Evolutionary conservation across 306 rosid species (phyloP), one percentile per base, ranked within the genome.

Genomic region (Calophaca sinica): DNA sequence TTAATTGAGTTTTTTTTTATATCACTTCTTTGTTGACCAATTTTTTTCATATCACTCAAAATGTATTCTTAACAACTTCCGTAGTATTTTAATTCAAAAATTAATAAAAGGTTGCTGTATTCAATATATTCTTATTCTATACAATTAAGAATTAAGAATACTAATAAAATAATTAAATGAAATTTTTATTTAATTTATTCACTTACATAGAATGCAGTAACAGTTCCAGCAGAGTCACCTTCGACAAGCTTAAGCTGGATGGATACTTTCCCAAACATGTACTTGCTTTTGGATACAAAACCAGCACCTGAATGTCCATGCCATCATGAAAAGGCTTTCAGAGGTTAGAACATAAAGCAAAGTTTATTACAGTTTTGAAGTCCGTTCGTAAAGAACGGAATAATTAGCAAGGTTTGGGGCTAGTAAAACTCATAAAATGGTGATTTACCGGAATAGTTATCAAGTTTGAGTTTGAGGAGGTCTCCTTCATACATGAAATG

Each of bases 201-300:
- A 76, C 97, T 92, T 71, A 90, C 99, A 80, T 91, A 94, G 83
- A 86, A 94, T 60, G 99, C 97, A 26, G 97, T 90, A 7, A 94
- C 98, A 15, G 97, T 91, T 80, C 98, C 96, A 6, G 97, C 96
- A 44, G 98, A 94, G 74, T 94, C 96, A 7, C 97, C 99, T 75
- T 88, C 88, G 1, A 94, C 68, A 59, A 94, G 97, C 89, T 94
- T 94, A 39, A 94, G 89, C 79, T 90, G 93, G 28, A 94, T 65
- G 52, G 87, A 85, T 2, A 89, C 99, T 79, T 85, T 94, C 33
- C 99, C 99, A 68, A 87, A 94, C 99, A 91, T 54, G 62, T 86
- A 92, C 78, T 85, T 91, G 88, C 29, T 86, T 84, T 90, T 94
- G 2, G 99, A 94, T 31, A 59, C 75, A 85, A 94, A 94, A 50